Base-by-base conservation (phyloP, 805 yeast species). In the Yamadazyma akitaensis region DNA sequence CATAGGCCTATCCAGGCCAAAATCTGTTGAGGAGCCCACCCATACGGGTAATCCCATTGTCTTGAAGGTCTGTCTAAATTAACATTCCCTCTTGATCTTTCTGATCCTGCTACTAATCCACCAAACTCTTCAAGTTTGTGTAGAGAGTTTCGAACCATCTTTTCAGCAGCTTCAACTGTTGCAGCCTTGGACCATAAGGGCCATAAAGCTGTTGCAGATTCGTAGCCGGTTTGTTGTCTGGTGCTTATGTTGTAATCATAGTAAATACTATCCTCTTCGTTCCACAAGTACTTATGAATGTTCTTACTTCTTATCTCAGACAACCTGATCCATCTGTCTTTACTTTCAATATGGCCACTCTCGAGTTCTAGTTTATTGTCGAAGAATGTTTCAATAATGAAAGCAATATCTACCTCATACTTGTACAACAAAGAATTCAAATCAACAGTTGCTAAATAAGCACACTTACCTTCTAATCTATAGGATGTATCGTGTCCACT, bases 1-100 rank as follows among this genome's bases (percentile, higher is more conserved):
- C 63, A 56, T 30, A 92, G 72, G 0, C 97, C 98, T 38, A 78
- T 79, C 99, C 99, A 92, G 1, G 96, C 92, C 45, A 92, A 64
- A 14, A 92, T 88, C 65, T 92, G 99, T 62, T 94, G 98, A 2
- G 99, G 98, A 0, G 98, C 97, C 99, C 99, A 92, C 1, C 98
- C 98, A 60, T 72, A 88, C 2, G 99, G 99, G 64, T 85, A 94
- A 64, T 92, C 99, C 99, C 99, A 92, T 67, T 92, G 99, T 63
- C 98, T 75, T 11, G 85, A 80, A n/a, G 96, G 97, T 57, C 89
- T 73, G 37, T 79, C 73, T 14, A 86, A 65, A 1, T 84, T 80
- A 32, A 88, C 68, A 21, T 75, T 79, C 34, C 96, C 95, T 54
- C 96, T 71, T 2, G 91, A 82, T 53, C 74, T 63, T 54, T 80